phyloP scores from a whole-genome alignment of 1,284 basidiomycete genomes.

The Tilletia caries region DNA sequence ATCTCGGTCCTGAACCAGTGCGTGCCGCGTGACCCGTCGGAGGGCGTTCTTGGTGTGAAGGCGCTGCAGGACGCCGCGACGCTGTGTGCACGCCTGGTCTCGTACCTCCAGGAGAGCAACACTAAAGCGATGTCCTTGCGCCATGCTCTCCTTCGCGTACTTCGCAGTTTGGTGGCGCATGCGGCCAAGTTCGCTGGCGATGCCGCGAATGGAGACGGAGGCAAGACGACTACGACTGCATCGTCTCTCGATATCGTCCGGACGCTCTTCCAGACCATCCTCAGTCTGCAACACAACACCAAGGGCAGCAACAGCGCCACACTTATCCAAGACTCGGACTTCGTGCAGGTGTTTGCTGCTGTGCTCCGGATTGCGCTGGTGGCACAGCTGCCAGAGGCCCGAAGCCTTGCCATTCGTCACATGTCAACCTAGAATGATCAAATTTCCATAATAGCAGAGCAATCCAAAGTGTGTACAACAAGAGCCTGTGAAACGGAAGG shows the following conservation, averaged over 20 bases:
- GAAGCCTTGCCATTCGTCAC: background rate
- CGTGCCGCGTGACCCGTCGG: background rate
- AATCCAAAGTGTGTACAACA: too few species aligned
- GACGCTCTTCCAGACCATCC: background rate
- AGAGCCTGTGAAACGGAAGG: too few species aligned
- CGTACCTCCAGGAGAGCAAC: background rate
- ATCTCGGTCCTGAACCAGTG: background rate
- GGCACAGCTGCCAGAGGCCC: background rate
- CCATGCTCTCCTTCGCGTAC: background rate
- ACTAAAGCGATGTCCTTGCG: background rate
- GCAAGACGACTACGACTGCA: background rate
- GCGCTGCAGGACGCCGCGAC: background rate
- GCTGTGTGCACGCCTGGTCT: background rate
- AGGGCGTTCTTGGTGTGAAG: background rate
- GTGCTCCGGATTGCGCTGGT: slow-evolving; percentile 1
- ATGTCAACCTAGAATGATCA: background rate
- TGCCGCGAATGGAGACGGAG: background rate
- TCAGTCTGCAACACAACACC: background rate
- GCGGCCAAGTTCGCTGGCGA: background rate
- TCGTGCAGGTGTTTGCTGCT: background rate
- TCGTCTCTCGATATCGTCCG: background rate
- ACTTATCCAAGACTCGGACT: background rate
- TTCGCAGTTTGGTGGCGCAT: background rate
- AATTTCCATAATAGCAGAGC: too few species aligned
- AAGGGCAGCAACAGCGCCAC: background rate